These are phyloP conservation scores for Ophiostoma populinum DNA, from an alignment of 2,329 filamentous ascomycete species.

Conservation along the genomic window DNA sequence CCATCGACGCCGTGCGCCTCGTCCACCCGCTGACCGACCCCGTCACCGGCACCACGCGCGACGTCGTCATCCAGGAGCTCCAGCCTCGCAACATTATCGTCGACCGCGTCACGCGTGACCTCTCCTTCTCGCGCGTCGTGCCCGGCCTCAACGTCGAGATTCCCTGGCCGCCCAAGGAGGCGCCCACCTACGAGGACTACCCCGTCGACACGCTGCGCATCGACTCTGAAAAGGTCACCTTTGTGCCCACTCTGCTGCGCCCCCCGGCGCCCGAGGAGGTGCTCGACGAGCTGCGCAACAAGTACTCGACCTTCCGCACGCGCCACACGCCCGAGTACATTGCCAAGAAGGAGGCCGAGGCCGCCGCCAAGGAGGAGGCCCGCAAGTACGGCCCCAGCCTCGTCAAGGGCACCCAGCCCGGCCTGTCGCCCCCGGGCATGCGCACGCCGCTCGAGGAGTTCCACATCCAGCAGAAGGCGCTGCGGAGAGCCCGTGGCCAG, in stretches of 20 bases:
- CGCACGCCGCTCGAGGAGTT: constrained; percentile 41
- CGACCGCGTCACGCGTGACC: constrained; percentile 31
- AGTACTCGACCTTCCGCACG: constrained; percentile 66
- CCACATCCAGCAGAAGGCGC: constrained; percentile 34
- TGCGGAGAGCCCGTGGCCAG: constrained; percentile 34
- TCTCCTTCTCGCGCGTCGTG: constrained; percentile 41
- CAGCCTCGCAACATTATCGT: constrained; percentile 31
- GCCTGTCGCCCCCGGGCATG: constrained; percentile 23
- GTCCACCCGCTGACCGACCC: constrained; percentile 59
- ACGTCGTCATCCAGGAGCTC: constrained; percentile 63
- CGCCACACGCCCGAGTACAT: constrained; percentile 63
- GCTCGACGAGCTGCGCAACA: constrained; percentile 71
- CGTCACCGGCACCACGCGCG: constrained; percentile 44
- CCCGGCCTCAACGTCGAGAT: constrained; percentile 56
- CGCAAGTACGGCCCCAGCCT: constrained; percentile 9
- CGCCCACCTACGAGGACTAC: constrained; percentile 35
- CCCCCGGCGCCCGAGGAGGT: constrained; percentile 66
- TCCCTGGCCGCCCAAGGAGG: constrained; percentile 48
- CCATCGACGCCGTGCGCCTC: constrained; percentile 59
- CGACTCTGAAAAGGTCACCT: constrained; percentile 58
- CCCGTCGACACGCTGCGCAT: constrained; percentile 57
- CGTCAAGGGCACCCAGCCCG: constrained; percentile 15
- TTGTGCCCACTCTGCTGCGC: constrained; percentile 57
- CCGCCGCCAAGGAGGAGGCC: constrained; percentile 12
- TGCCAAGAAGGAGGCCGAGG: constrained; percentile 24